Evolutionary conservation across 2,329 filamentous ascomycete genomes (phyloP).

Genomic region (Pseudocercospora fijiensis): DNA sequence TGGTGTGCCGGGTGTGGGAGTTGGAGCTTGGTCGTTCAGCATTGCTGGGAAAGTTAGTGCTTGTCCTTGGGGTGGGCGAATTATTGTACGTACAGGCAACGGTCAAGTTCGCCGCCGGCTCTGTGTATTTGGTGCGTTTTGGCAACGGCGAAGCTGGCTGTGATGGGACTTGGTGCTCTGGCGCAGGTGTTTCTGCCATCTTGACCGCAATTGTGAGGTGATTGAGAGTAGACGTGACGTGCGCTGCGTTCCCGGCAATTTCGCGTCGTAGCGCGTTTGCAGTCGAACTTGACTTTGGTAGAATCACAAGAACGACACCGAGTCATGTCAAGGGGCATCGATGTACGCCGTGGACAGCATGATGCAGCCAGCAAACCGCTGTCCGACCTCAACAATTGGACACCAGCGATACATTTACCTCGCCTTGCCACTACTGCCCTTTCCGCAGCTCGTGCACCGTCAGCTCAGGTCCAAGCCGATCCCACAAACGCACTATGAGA

Average conservation of each 20-base stretch:
- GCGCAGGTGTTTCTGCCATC: conserved; percentile 38
- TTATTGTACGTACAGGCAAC: conserved; percentile 35
- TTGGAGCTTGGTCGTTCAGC: conserved; percentile 39
- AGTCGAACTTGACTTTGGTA: not conserved
- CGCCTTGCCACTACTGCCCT: not conserved
- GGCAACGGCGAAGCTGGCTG: conserved; percentile 71
- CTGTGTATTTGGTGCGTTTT: conserved; percentile 72
- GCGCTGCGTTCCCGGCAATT: not conserved
- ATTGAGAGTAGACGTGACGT: conserved; percentile 8
- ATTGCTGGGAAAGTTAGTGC: conserved; percentile 31
- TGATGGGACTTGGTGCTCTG: conserved; percentile 53
- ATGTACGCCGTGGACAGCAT: too few relatives aligned
- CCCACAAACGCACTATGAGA: not conserved
- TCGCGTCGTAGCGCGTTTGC: not conserved
- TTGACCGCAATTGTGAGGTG: conserved; percentile 9
- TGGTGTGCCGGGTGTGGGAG: conserved; percentile 37
- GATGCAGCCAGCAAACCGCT: too few relatives aligned
- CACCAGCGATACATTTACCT: too few relatives aligned
- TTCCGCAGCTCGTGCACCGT: not conserved
- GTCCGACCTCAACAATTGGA: too few relatives aligned
- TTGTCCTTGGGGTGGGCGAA: not conserved
- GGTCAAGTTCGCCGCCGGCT: conserved; percentile 41
- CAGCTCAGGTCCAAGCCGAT: not conserved
- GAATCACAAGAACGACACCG: not conserved
- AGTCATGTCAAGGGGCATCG: not conserved